Base-by-base conservation (phyloP, 495 filamentous ascomycete species). In the Collariella sp. region DNA sequence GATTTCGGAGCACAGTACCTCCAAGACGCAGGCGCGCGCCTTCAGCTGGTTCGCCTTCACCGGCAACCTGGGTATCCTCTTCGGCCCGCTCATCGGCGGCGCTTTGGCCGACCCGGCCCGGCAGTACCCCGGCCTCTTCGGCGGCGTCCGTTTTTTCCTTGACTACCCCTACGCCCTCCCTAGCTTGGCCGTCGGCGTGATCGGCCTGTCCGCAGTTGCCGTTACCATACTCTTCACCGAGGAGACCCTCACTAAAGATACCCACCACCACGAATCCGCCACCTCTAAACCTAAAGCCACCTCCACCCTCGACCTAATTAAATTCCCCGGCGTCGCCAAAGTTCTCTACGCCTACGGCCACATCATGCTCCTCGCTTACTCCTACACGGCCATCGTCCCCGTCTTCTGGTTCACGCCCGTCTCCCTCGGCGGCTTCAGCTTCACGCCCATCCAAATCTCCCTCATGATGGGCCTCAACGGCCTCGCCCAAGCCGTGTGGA, bases 11-110 rank as follows among this genome's bases (percentile, higher is more conserved):
- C 81, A 81, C 62, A 83, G 79, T 67, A 84, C 82, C 5, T 63
- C 73, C 22, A 75, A 74, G 61, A 86, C 81, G 1, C 83, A 87
- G 64, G 85, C 85, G 1, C 67, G 75, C 22, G 81, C 83, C 11
- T 89, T 89, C 64, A 82, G 81, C 59, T 85, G 79, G 72, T 89
- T 87, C 60, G 81, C 83, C 18, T 85, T 89, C 56, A 69, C 71
- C 4, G 77, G 81, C 22, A 87, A 88, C 59, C 2, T 87, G 18
- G 85, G 85, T n/a, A 79, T 87, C 22, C 79, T 86, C 57, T 34
- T 85, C 5, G 85, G 85, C 0, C 83, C 84, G 18, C 46, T 87
- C 2, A 62, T 89, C 43, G 84, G 81, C 46, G 84, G 84, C 46
- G 70, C 70, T 6, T 70, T 89, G 11, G 79, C 79, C n/a, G 73